These are phyloP conservation scores for Kodamaea fukazawae DNA, from an alignment of 805 yeast genomes.

Conservation along the genomic window DNA sequence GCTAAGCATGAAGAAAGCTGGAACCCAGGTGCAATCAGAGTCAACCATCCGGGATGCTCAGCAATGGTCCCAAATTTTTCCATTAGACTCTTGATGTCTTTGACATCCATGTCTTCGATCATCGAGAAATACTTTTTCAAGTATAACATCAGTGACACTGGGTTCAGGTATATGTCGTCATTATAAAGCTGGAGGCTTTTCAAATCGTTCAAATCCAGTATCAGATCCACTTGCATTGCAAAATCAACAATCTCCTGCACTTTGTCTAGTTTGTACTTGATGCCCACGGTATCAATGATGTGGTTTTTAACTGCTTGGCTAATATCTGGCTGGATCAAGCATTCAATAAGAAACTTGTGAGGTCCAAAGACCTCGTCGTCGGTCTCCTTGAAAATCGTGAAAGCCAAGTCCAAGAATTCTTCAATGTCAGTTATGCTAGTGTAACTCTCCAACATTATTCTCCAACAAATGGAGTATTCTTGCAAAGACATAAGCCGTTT, in stretches of 20 bases:
- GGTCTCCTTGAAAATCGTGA: slow-evolving; percentile 16
- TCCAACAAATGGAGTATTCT: slow-evolving; percentile 32
- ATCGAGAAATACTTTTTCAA: slow-evolving; percentile 4
- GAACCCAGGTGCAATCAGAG: slow-evolving; percentile 4
- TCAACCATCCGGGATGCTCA: slow-evolving; percentile 13
- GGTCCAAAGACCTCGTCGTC: slow-evolving; percentile 25
- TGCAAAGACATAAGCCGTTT: slow-evolving; percentile 31
- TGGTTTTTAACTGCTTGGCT: slow-evolving; percentile 12
- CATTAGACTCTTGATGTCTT: slow-evolving; percentile 1
- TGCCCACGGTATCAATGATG: slow-evolving; percentile 13
- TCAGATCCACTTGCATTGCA: slow-evolving; percentile 1
- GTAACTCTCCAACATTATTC: slow-evolving; percentile 21
- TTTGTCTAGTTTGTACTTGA: slow-evolving; percentile 10
- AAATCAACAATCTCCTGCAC: neutral
- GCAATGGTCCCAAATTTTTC: neutral
- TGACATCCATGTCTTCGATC: neutral
- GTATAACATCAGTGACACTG: slow-evolving; percentile 6
- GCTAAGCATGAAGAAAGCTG: slow-evolving; percentile 4
- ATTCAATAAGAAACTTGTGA: slow-evolving; percentile 23
- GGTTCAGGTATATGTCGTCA: neutral
- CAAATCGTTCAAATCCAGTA: slow-evolving; percentile 6
- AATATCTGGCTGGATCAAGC: slow-evolving; percentile 5
- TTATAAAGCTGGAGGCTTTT: neutral
- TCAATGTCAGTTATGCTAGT: slow-evolving; percentile 36
- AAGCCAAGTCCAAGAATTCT: slow-evolving; percentile 30